phyloP scores from a whole-genome alignment of 208 protist species.

The Leishmania guyanensis region DNA sequence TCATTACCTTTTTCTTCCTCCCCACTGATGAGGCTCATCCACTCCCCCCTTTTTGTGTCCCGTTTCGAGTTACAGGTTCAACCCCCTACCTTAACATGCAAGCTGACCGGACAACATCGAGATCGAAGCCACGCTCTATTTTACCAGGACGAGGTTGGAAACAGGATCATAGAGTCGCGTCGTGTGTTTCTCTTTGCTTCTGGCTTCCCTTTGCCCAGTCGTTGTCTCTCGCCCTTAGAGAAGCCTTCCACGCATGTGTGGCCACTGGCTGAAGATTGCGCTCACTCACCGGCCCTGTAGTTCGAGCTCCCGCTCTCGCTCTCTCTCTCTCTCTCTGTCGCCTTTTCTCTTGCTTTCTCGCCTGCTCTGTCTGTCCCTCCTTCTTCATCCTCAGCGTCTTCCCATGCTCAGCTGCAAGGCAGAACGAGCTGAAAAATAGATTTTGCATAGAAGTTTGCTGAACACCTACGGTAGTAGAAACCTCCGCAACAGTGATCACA shows the following conservation, averaged over 20 bases:
- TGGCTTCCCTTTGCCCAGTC: too few relatives aligned
- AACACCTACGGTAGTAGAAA: neutral
- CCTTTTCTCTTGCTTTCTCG: neutral
- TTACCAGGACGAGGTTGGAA: neutral
- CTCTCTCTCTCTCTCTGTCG: too few relatives aligned
- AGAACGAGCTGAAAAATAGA: neutral
- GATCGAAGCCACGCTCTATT: neutral
- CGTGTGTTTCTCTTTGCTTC: neutral
- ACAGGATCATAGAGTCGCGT: neutral
- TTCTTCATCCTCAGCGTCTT: too few relatives aligned
- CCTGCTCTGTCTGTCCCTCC: too few relatives aligned
- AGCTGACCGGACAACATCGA: neutral
- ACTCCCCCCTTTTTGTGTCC: neutral
- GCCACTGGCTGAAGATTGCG: too few relatives aligned
- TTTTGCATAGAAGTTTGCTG: neutral
- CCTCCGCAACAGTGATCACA: neutral
- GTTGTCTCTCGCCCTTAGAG: neutral
- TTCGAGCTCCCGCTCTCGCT: too few relatives aligned
- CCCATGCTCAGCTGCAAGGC: neutral
- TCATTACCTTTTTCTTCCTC: neutral
- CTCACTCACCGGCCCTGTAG: neutral
- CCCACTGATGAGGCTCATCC: neutral
- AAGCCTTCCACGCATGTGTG: neutral
- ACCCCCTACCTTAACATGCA: neutral
- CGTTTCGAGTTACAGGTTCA: neutral